Conservation (phyloP, 352 stramenopile species). For the Phytophthora colocasiae region DNA sequence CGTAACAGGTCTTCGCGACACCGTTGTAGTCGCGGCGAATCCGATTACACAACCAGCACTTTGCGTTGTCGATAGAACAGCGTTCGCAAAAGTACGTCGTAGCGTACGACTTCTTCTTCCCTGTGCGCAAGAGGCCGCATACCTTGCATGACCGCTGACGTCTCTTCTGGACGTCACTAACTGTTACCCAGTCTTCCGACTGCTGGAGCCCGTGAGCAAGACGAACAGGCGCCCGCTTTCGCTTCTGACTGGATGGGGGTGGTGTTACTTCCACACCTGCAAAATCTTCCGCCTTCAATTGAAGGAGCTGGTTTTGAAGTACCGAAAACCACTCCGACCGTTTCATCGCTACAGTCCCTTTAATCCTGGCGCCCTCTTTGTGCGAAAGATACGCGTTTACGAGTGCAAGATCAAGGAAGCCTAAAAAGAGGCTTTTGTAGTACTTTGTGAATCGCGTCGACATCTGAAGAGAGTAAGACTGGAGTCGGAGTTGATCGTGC, state of each 20-base stretch:
- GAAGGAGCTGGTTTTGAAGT: not conserved
- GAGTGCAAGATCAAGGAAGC: not conserved
- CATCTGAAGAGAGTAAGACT: not conserved
- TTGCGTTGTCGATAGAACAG: not conserved
- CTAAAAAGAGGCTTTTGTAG: not conserved
- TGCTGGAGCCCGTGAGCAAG: not conserved
- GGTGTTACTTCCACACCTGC: not conserved
- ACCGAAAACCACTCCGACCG: not conserved
- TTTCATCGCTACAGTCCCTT: not conserved
- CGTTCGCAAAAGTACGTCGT: not conserved
- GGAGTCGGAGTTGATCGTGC: not conserved
- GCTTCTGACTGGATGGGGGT: not conserved
- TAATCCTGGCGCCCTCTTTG: not conserved
- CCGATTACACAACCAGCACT: not conserved
- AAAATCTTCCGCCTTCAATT: not conserved
- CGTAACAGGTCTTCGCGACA: not conserved
- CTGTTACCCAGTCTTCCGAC: not conserved
- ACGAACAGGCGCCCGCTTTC: not conserved
- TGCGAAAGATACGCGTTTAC: not conserved
- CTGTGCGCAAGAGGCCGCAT: not conserved
- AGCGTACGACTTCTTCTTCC: not conserved
- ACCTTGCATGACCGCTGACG: not conserved
- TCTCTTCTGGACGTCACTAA: not conserved
- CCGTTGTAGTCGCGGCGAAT: not conserved
- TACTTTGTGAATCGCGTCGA: not conserved